A percentile compares a stretch with the other conserved stretches of the same genome.
phyloP scores from a whole-genome alignment of 129 eudicot genomes.

The Lactuca sativa region DNA sequence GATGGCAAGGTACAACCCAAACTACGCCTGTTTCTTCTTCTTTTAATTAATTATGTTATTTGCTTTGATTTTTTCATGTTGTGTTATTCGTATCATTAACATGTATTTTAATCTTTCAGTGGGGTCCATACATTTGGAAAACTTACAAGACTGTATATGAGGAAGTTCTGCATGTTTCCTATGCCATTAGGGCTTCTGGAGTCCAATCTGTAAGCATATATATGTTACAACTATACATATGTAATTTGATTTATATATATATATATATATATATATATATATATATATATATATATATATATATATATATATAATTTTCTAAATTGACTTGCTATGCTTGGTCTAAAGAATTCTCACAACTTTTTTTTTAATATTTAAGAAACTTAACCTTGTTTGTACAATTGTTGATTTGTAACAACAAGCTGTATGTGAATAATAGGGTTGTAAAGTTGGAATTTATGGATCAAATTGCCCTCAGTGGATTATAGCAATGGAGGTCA shows the following conservation, averaged over 20 bases:
- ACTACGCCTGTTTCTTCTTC: neutral
- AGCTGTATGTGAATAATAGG: slow-evolving; percentile 34
- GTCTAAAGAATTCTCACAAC: neutral
- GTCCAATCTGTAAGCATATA: slow-evolving; percentile 68
- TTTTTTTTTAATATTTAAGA: neutral
- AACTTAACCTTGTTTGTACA: neutral
- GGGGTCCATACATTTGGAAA: slow-evolving; percentile 90
- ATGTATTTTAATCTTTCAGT: slow-evolving; percentile 36
- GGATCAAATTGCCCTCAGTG: slow-evolving; percentile 95
- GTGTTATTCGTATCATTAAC: neutral
- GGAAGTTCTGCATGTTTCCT: slow-evolving; percentile 64
- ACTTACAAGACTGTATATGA: slow-evolving; percentile 72
- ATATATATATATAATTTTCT: too few species aligned
- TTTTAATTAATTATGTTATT: neutral
- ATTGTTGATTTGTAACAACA: slow-evolving; percentile 2
- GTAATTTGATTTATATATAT: too few species aligned
- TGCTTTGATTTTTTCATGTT: neutral
- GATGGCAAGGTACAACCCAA: slow-evolving; percentile 50
- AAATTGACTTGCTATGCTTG: too few species aligned
- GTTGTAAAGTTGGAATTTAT: slow-evolving; percentile 79
- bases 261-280: too few species aligned
- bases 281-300: too few species aligned
- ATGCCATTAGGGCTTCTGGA: slow-evolving; percentile 77
- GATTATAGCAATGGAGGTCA: slow-evolving; percentile 96
- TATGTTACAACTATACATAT: too few species aligned